phyloP scores from a whole-genome alignment of 495 filamentous ascomycete species.

The Lasiosphaeria miniovina region DNA sequence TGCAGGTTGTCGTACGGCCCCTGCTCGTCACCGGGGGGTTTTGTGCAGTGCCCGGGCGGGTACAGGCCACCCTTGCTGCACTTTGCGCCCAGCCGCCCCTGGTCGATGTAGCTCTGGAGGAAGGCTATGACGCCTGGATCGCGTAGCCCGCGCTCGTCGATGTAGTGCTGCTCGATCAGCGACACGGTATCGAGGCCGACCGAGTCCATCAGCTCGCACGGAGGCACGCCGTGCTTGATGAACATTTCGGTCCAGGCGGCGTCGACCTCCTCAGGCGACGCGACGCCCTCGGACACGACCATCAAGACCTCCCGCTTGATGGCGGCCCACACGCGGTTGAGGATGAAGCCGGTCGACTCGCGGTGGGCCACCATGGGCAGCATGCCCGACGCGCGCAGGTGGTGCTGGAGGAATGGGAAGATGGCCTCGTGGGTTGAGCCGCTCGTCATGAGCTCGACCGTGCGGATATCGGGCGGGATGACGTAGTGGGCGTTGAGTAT shows the following conservation, averaged over 20 bases:
- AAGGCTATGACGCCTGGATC: conserved; percentile 34
- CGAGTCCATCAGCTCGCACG: conserved; percentile 27
- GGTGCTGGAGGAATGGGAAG: conserved; percentile 39
- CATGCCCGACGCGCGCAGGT: conserved; percentile 41
- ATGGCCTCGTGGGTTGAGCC: conserved; percentile 46
- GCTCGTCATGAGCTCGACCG: conserved; percentile 56
- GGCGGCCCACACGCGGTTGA: conserved; percentile 58
- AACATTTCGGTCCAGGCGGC: conserved; percentile 41
- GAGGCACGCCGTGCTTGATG: conserved; percentile 17
- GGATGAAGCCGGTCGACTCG: conserved; percentile 56
- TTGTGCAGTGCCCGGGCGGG: conserved; percentile 22
- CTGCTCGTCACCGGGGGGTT: conserved; percentile 16
- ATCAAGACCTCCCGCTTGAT: conserved; percentile 52
- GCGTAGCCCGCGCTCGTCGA: conserved; percentile 42
- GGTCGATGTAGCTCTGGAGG: conserved; percentile 39
- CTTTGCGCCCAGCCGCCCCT: conserved; percentile 37
- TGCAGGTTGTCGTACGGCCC: conserved; percentile 20
- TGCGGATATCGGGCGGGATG: conserved; percentile 48
- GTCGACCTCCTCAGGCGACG: conserved; percentile 48
- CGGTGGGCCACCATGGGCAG: conserved; percentile 36
- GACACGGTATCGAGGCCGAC: conserved; percentile 54
- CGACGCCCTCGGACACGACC: conserved; percentile 51
- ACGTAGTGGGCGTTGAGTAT: conserved; percentile 51
- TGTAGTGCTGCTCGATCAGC: conserved; percentile 38
- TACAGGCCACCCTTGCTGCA: conserved; percentile 30